Conservation (phyloP, 2,329 filamentous ascomycete species). For the Fonsecaea pugnacius region DNA sequence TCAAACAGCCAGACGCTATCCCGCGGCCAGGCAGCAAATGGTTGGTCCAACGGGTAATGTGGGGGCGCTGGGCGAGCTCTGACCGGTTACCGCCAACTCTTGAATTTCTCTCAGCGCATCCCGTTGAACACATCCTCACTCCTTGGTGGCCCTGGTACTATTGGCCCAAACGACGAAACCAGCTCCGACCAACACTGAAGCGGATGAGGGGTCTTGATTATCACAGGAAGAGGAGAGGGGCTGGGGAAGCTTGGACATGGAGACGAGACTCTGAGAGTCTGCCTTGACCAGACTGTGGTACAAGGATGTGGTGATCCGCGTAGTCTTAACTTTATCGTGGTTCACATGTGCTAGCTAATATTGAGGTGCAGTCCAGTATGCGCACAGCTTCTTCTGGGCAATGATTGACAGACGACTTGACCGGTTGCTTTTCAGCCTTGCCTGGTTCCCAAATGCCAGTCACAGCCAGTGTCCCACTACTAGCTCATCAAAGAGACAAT, state of each 20-base stretch:
- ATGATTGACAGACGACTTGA: neutral
- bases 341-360: constrained; percentile 1
- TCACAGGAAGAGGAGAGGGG: neutral
- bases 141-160: neutral
- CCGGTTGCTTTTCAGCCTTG: neutral
- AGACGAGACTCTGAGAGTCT: neutral
- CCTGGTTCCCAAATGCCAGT: neutral
- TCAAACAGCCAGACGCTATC: neutral
- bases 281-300: neutral
- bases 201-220: neutral
- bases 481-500: neutral
- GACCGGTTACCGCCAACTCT: constrained; percentile 10
- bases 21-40: neutral
- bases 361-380: neutral
- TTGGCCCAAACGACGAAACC: neutral
- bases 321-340: neutral
- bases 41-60: neutral
- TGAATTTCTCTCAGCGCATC: neutral
- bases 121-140: neutral
- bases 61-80: neutral
- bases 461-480: neutral
- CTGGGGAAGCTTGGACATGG: neutral
- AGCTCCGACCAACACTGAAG: neutral
- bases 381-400: neutral
- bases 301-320: constrained; percentile 3